These are phyloP conservation scores for Zymoseptoria tritici DNA, from an alignment of 2,329 filamentous ascomycete genomes.

Conservation along the genomic window DNA sequence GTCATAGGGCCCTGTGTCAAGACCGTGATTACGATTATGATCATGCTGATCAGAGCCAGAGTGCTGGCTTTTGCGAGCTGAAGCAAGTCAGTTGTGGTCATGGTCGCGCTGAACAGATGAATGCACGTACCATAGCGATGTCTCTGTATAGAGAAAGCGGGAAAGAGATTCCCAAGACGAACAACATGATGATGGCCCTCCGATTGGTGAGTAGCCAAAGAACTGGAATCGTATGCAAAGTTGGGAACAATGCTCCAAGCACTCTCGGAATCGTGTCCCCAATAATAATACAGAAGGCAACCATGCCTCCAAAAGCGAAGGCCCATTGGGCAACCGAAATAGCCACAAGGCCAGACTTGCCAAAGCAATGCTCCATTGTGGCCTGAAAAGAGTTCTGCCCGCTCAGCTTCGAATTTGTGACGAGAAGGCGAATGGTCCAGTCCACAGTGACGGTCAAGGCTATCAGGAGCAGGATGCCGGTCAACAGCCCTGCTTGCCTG, in stretches of 20 bases:
- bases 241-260: slow-evolving; percentile 71
- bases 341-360: slow-evolving; percentile 75
- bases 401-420: slow-evolving; percentile 94
- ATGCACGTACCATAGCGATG: slow-evolving; percentile 71
- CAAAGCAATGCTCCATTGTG: slow-evolving; percentile 93
- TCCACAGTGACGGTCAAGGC: slow-evolving; percentile 77
- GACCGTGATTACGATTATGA: slow-evolving; percentile 80
- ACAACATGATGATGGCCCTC: slow-evolving; percentile 77
- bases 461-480: slow-evolving; percentile 71
- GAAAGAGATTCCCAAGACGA: slow-evolving; percentile 78
- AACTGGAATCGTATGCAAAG: slow-evolving; percentile 62
- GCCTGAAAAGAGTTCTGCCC: slow-evolving; percentile 91
- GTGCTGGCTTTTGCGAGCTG: slow-evolving; percentile 94
- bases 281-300: slow-evolving; percentile 95
- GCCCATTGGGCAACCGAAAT: slow-evolving; percentile 93
- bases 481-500: slow-evolving; percentile 76
- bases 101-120: not conserved
- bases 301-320: slow-evolving; percentile 98
- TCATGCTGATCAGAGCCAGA: slow-evolving; percentile 86
- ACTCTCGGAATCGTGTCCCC: slow-evolving; percentile 95
- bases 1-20: slow-evolving; percentile 74
- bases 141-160: slow-evolving; percentile 90
- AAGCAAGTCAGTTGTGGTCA: slow-evolving; percentile 3
- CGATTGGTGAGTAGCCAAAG: slow-evolving; percentile 76
- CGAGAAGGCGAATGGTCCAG: slow-evolving; percentile 96